Evolutionary conservation across 257 asterid species (phyloP).

Genomic region (Solanum chaucha): DNA sequence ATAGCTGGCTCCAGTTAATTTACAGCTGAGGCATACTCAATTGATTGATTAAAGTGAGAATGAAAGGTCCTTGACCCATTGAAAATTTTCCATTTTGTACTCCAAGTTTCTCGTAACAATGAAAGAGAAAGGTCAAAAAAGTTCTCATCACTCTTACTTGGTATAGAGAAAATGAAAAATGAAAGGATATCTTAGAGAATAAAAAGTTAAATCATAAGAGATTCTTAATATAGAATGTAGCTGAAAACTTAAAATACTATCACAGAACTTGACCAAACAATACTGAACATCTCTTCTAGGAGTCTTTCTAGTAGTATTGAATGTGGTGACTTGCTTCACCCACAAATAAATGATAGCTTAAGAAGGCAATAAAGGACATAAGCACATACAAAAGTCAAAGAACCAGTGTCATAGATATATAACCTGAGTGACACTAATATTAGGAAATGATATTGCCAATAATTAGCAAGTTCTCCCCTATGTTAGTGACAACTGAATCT

Average conservation of each 20-base stretch:
- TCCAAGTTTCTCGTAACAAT: neutral
- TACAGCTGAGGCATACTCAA: neutral
- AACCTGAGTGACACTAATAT: neutral
- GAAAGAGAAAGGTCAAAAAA: neutral
- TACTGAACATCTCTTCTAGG: neutral
- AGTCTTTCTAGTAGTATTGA: neutral
- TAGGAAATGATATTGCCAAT: neutral
- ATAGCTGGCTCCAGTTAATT: neutral
- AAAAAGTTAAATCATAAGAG: neutral
- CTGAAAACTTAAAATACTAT: neutral
- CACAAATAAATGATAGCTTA: neutral
- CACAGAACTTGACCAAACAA: neutral
- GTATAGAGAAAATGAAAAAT: neutral
- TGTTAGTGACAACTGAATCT: neutral
- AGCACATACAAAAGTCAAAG: neutral
- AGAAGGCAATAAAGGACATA: neutral
- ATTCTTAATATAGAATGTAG: neutral
- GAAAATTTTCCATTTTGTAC: neutral
- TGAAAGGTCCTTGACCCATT: neutral
- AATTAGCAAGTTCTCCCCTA: neutral
- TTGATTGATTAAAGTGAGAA: neutral
- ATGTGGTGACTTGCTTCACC: neutral
- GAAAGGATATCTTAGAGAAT: neutral
- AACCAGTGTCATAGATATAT: neutral
- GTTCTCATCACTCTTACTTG: neutral